Conservation (phyloP, 2,329 filamentous ascomycete species). For the Pezicula carpinea region DNA sequence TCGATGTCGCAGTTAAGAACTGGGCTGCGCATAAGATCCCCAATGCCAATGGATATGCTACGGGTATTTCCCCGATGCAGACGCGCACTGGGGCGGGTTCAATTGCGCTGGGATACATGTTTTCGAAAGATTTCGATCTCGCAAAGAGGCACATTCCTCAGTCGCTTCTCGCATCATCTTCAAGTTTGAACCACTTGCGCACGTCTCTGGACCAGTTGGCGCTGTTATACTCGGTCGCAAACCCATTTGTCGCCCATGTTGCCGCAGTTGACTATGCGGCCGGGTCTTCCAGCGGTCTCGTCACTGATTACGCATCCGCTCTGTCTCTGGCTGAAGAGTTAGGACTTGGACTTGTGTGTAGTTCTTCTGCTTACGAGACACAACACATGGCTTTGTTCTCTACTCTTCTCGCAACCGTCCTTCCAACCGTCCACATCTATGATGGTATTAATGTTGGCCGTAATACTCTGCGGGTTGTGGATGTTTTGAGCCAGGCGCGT, state of each 20-base stretch:
- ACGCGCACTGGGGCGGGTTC: constrained; percentile 84
- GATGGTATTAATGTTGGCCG: constrained; percentile 80
- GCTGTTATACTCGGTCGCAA: constrained; percentile 84
- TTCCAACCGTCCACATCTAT: constrained; percentile 85
- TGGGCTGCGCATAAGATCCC: constrained; percentile 68
- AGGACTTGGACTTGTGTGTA: constrained; percentile 80
- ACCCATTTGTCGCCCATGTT: constrained; percentile 87
- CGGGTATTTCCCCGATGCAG: constrained; percentile 75
- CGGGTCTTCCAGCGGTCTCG: constrained; percentile 61
- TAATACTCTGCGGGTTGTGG: constrained; percentile 77
- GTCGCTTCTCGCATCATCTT: constrained; percentile 80
- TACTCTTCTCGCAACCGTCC: constrained; percentile 70
- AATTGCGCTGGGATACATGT: constrained; percentile 93
- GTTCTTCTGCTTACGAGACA: constrained; percentile 80
- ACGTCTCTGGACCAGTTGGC: constrained; percentile 87
- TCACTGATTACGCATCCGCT: constrained; percentile 81
- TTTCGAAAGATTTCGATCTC: constrained; percentile 93
- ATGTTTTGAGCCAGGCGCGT: constrained; percentile 69
- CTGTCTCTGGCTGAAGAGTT: constrained; percentile 83
- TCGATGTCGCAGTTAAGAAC: constrained; percentile 75
- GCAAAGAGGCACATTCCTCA: constrained; percentile 89
- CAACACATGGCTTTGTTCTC: constrained; percentile 95
- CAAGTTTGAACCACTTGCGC: constrained; percentile 75
- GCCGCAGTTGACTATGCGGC: constrained; percentile 82
- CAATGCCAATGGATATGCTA: constrained; percentile 80